Conservation (phyloP, 495 filamentous ascomycete genomes). For the Penicillium turbatum region DNA sequence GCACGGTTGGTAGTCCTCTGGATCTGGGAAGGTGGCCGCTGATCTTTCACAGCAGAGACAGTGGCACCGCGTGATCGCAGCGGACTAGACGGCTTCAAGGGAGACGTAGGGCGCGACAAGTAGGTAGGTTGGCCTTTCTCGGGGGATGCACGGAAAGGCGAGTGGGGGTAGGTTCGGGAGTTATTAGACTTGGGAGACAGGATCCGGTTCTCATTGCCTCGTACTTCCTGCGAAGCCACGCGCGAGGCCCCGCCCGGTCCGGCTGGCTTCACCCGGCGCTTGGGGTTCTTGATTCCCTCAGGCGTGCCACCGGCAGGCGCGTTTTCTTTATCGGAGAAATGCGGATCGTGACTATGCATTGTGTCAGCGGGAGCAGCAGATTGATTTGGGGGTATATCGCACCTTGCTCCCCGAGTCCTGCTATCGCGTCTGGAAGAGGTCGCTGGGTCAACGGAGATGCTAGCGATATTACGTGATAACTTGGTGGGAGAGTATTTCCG, state of each 20-base stretch:
- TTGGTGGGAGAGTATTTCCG: conserved; percentile 33
- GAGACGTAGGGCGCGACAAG: conserved; percentile 50
- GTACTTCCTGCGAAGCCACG: conserved; percentile 47
- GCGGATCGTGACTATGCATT: conserved; percentile 55
- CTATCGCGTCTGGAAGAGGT: conserved; percentile 30
- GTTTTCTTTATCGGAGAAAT: conserved; percentile 76
- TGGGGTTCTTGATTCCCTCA: conserved; percentile 52
- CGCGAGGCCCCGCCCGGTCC: conserved; percentile 40
- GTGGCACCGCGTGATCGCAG: conserved; percentile 45
- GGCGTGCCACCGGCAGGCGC: conserved; percentile 40
- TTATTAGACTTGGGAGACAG: conserved; percentile 81
- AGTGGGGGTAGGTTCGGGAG: conserved; percentile 61
- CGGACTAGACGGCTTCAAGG: conserved; percentile 49
- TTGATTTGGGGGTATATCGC: conserved; percentile 14
- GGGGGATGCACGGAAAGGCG: conserved; percentile 47
- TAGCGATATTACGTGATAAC: conserved; percentile 24
- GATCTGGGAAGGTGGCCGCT: conserved; percentile 28
- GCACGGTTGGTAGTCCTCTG: conserved; percentile 32
- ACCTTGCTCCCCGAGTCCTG: conserved; percentile 62
- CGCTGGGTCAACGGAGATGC: conserved; percentile 31
- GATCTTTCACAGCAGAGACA: conserved; percentile 26
- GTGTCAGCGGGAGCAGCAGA: conserved; percentile 12
- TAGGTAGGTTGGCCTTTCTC: conserved; percentile 46
- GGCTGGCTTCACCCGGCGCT: conserved; percentile 50
- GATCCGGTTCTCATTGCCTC: conserved; percentile 51